Evolutionary conservation across 768 basidiomycete genomes (phyloP).

Genomic region (Calvatia gigantea): DNA sequence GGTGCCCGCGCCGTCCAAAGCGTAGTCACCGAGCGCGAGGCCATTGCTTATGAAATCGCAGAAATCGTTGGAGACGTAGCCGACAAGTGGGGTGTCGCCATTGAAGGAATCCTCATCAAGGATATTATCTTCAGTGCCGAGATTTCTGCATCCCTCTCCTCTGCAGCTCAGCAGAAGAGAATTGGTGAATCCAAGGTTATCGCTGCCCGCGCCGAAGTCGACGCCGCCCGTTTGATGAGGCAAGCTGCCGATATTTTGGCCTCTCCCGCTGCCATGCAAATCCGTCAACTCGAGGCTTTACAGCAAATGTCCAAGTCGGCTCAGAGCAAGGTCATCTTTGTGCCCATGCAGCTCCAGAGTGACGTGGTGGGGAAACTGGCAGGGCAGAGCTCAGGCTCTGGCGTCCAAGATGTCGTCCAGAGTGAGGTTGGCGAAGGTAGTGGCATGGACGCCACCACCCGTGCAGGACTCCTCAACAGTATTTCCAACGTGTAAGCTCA

Average conservation of each 20-base stretch:
- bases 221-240: constrained; percentile 92
- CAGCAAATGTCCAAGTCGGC: constrained; percentile 92
- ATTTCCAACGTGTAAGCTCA: constrained; percentile 38
- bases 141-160: constrained; percentile 86
- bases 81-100: constrained; percentile 95
- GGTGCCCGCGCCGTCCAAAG: constrained; percentile 93
- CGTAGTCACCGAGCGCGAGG: constrained; percentile 96
- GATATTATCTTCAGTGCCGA: constrained; percentile 93
- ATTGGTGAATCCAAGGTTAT: constrained; percentile 97
- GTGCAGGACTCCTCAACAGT: constrained; percentile 51
- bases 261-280: constrained; percentile 96
- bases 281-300: constrained; percentile 91
- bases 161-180: constrained; percentile 95
- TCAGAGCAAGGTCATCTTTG: constrained; percentile 91
- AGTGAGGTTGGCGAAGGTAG: constrained; percentile 37
- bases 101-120: constrained; percentile 95
- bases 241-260: constrained; percentile 95
- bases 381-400: constrained; percentile 24
- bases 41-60: constrained; percentile 94
- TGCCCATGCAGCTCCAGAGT: constrained; percentile 86
- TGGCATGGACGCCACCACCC: constrained; percentile 37
- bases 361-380: constrained; percentile 57
- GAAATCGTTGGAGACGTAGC: constrained; percentile 92
- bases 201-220: constrained; percentile 93
- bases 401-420: constrained; percentile 21